Evolutionary conservation across 2,329 filamentous ascomycete species (phyloP).

Genomic region (Ceratocystis huliohia): DNA sequence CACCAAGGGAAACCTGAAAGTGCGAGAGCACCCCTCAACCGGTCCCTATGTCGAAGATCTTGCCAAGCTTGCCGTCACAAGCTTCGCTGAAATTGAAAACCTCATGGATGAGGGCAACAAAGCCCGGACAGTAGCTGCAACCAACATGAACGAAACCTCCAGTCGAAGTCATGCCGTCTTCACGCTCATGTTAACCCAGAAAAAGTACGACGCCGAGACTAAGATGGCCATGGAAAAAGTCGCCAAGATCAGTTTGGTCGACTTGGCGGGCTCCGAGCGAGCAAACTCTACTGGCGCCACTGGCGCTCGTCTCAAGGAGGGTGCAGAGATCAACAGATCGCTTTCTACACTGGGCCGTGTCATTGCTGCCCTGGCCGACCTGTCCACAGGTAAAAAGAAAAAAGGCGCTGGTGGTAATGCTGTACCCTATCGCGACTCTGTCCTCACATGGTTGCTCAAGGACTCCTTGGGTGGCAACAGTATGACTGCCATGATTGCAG

Average conservation of each 20-base stretch:
- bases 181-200: conserved; percentile 89
- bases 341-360: conserved; percentile 93
- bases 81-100: conserved; percentile 90
- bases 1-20: conserved; percentile 92
- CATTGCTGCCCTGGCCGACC: conserved; percentile 85
- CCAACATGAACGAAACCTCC: conserved; percentile 99
- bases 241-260: conserved; percentile 93
- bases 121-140: conserved; percentile 90
- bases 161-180: conserved; percentile 98
- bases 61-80: conserved; percentile 84
- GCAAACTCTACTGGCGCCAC: conserved; percentile 95
- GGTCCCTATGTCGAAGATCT: conserved; percentile 97
- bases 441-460: conserved; percentile 92
- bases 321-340: conserved; percentile 95
- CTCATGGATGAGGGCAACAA: conserved; percentile 99
- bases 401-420: conserved; percentile 54
- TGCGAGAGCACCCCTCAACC: conserved; percentile 93
- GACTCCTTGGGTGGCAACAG: conserved; percentile 96
- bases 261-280: conserved; percentile 93
- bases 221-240: conserved; percentile 98
- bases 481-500: conserved; percentile 99
- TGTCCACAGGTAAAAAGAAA: conserved; percentile 73
- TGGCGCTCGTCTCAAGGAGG: conserved; percentile 87
- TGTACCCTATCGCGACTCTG: conserved; percentile 93
- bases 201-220: conserved; percentile 77